phyloP scores from a whole-genome alignment of 2,329 filamentous ascomycete species.

The Dactylellina haptotyla region DNA sequence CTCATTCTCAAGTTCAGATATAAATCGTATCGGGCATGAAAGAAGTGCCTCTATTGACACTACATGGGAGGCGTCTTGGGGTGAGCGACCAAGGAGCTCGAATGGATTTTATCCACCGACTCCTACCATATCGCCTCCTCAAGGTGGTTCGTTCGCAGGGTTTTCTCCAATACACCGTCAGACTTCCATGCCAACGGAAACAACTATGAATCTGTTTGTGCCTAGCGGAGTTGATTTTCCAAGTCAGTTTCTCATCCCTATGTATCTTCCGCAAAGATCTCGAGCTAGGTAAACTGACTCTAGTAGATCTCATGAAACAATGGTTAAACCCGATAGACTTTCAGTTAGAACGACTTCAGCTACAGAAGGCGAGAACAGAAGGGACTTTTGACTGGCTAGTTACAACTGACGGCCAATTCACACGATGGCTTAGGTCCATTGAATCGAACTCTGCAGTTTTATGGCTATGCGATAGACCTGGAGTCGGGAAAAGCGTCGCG shows the following conservation, averaged over 20 bases:
- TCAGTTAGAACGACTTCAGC: conserved; percentile 49
- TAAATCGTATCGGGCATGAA: conserved; percentile 36
- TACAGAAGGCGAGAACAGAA: conserved; percentile 33
- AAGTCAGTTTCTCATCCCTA: conserved; percentile 7
- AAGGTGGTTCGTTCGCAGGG: conserved; percentile 5
- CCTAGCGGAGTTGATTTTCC: conserved; percentile 28
- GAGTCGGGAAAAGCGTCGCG: conserved; percentile 49
- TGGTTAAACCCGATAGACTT: conserved; percentile 52
- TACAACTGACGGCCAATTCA: conserved; percentile 46
- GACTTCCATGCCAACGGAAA: conserved; percentile 39
- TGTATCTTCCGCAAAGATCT: background rate
- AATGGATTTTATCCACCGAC: conserved; percentile 43
- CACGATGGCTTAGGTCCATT: conserved; percentile 42
- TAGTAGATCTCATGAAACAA: conserved; percentile 29
- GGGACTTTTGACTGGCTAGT: conserved; percentile 53
- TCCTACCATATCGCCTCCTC: conserved; percentile 1
- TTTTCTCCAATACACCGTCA: conserved; percentile 45
- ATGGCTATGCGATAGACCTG: conserved; percentile 51
- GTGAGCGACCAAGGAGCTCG: conserved; percentile 49
- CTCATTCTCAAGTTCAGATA: conserved; percentile 54
- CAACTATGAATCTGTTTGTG: conserved; percentile 7
- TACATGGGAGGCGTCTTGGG: conserved; percentile 46
- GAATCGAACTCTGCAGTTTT: conserved; percentile 33
- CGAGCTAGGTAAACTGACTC: conserved; percentile 16
- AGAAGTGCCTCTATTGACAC: conserved; percentile 45